A percentile compares a stretch with the other conserved stretches of the same genome.
These are phyloP conservation scores for Brassica napus DNA, from an alignment of 345 rosid genomes.

Conservation along the genomic window DNA sequence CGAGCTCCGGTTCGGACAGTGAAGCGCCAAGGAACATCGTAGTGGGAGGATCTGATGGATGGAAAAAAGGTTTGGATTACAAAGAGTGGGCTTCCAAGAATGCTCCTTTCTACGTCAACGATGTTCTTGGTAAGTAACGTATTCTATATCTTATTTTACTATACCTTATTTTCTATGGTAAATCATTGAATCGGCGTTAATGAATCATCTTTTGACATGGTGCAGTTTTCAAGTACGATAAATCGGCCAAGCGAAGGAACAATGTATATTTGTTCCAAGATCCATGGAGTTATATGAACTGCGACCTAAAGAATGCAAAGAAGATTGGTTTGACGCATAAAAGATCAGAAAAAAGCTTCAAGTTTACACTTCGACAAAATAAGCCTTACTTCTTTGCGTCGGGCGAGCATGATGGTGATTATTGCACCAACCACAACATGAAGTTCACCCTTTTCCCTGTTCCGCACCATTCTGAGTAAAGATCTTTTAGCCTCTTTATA, in stretches of 20 bases:
- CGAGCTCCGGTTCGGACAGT: background rate
- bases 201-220: background rate
- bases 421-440: conserved; percentile 64
- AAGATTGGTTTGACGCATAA: conserved; percentile 49
- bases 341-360: conserved; percentile 52
- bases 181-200: background rate
- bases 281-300: conserved; percentile 47
- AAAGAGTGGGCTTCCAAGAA: conserved; percentile 51
- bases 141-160: background rate
- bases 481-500: background rate
- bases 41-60: conserved; percentile 59
- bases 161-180: background rate
- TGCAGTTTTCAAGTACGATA: conserved; percentile 70
- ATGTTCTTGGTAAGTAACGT: conserved; percentile 51
- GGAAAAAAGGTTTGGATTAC: conserved; percentile 64
- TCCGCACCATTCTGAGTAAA: conserved; percentile 28
- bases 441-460: conserved; percentile 58
- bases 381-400: conserved; percentile 67
- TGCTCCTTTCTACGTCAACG: conserved; percentile 55
- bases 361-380: conserved; percentile 43
- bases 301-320: conserved; percentile 50
- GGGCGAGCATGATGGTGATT: conserved; percentile 54
- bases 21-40: conserved; percentile 39
- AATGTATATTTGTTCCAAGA: conserved; percentile 58
- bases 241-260: conserved; percentile 46